Base-by-base conservation (phyloP, 768 basidiomycete species). In the Mrakia gelida region DNA sequence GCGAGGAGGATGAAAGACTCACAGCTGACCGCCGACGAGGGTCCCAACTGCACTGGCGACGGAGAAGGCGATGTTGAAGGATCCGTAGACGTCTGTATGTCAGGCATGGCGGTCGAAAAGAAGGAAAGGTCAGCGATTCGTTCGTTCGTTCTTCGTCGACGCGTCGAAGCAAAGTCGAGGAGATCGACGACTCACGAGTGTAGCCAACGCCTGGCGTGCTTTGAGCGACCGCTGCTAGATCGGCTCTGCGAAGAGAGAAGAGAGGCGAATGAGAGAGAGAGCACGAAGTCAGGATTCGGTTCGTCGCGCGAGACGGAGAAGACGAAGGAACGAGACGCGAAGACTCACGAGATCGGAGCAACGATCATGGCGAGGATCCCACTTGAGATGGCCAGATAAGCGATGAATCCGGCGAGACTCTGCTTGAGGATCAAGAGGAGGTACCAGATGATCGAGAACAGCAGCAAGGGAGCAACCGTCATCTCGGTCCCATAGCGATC, bases 11-110 rank as follows among this genome's bases (percentile, higher is more conserved):
- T 45, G 49, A 32, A 5, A 28, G 21, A 26, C 72, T 23, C 54
- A 73, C n/a, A 73, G 52, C n/a, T 56, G 72, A 21, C 72, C 72
- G 16, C 54, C 52, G 13, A 73, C 28, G 16, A 73, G 52, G 6
- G 72, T 21, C 3, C 72, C 72, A 1, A 73, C 34, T 28, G 72
- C 72, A 43, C 34, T 32, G 0, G 49, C 72, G 18, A 73, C 52
- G 28, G 34, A 41, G 30, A 54, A 73, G 52, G 72, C 30, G 30
- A 73, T 73, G 72, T 73, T 73, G 41, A 73, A 73, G 41, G 28
- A 23, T 5, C 52, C 72, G 30, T 56, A 73, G 52, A 73, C 41
- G 59, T 73, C 71, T 72, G 41, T 18, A 11, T n/a, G n/a, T n/a
- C n/a, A n/a, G n/a, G n/a, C n/a, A n/a, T n/a, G n/a, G n/a, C n/a